Conservation (phyloP, 345 rosid species). For the Trapa bicornis region DNA sequence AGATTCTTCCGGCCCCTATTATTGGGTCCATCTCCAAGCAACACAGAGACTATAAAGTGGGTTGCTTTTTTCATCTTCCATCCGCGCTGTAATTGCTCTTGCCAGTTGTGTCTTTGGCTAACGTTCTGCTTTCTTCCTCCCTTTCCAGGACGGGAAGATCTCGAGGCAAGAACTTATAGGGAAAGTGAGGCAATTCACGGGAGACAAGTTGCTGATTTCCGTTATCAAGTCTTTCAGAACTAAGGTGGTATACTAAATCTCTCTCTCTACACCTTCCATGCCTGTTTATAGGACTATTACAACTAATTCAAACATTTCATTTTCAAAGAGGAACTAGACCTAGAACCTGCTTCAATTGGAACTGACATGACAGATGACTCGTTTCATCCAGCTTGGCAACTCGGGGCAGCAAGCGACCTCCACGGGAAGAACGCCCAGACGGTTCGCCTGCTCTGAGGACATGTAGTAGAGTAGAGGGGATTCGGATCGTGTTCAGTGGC, state of each 20-base stretch:
- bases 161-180: conserved; percentile 46
- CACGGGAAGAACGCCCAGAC: neutral
- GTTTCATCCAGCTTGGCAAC: neutral
- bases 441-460: too few relatives aligned
- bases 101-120: neutral
- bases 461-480: too few relatives aligned
- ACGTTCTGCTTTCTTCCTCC: neutral
- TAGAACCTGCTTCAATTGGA: neutral
- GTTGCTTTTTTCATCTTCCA: conserved; percentile 7
- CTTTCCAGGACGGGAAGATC: conserved; percentile 51
- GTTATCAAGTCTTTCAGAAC: conserved; percentile 47
- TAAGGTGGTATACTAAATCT: conserved; percentile 19
- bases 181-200: conserved; percentile 45
- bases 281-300: too few relatives aligned
- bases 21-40: conserved; percentile 34
- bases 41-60: conserved; percentile 38
- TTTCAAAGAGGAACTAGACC: too few relatives aligned
- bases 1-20: conserved; percentile 33
- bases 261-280: neutral
- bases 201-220: conserved; percentile 56
- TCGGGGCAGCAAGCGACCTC: neutral
- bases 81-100: neutral
- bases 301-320: too few relatives aligned
- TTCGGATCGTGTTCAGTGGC: too few relatives aligned
- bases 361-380: neutral